Evolutionary conservation across 75 land plant genomes (phyloP), one percentile per base, ranked within the genome.

Genomic region (Larix kaempferi): DNA sequence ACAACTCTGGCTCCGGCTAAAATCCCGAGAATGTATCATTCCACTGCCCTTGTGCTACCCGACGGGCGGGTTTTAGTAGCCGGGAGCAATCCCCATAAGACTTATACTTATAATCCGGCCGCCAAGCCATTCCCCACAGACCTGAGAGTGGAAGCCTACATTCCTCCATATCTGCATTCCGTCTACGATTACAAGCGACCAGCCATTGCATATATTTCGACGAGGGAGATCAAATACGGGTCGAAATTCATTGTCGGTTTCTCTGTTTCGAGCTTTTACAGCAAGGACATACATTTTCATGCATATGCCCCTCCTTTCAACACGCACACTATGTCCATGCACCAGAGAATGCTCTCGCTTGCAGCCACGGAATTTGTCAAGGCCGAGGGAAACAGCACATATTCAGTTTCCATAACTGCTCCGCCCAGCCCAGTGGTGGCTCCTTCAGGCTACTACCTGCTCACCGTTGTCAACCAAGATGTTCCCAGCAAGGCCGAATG

Each of bases 281-380:
- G 74, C 17, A 13, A 74, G 44, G 55, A 2, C 4, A 65, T 85
- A 13, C 78, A 57, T 41, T 76, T 85, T 12, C 49, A 58, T 12
- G 74, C 67, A 0, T 90, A 87, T 58, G 80, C 84, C 14, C 91
- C 93, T 2, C 83, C 93, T 3, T 91, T 87, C 64, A 71, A 82
- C 4, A 89, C 92, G 39, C 94, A 92, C 65, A 73, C 94, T 0
- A 26, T 78, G 39, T 80, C 90, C 8, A 90, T 90, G 88, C 83
- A 86, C 25, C 94, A 92, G 76, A 82, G 92, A 82, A 79, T 87
- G 87, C 64, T 92, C 59, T 71, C 39, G 29, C 74, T 89, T 69
- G 66, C 74, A 58, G 73, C 78, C 55, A 66, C 16, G 52, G 33
- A 35, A 0, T 54, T 76, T 78, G 33, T 17, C 73, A 78, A 75